A percentile compares a stretch with the other conserved stretches of the same genome.
These are phyloP conservation scores for Linaria vulgaris DNA, from an alignment of 257 asterid genomes.

Conservation along the genomic window DNA sequence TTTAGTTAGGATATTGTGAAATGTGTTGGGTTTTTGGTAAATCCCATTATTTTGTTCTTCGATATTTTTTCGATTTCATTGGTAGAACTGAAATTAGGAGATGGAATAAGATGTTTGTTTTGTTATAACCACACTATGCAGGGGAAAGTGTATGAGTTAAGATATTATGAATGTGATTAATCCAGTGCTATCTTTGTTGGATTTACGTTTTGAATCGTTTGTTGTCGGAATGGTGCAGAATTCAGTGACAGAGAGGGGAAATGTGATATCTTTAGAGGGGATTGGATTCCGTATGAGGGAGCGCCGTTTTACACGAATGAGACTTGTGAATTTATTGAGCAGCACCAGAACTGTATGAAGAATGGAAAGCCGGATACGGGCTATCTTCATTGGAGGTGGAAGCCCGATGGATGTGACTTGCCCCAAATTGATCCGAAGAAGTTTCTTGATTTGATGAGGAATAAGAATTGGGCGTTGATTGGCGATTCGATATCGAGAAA, in stretches of 20 bases:
- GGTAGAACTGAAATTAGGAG: too few species aligned
- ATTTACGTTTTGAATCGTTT: background rate
- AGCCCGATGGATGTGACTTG: constrained; percentile 62
- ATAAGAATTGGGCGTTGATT: constrained; percentile 66
- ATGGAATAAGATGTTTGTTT: too few species aligned
- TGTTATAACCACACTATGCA: too few species aligned
- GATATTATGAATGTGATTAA: background rate
- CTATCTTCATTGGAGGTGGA: constrained; percentile 86
- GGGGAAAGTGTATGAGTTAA: background rate
- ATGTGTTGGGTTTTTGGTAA: too few species aligned
- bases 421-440: constrained; percentile 52
- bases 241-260: constrained; percentile 31
- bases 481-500: constrained; percentile 88
- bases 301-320: constrained; percentile 66
- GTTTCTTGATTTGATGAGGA: constrained; percentile 68
- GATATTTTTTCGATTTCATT: too few species aligned
- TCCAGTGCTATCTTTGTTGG: background rate
- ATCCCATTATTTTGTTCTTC: too few species aligned
- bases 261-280: constrained; percentile 65
- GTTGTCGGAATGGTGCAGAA: constrained; percentile 15
- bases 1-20: too few species aligned
- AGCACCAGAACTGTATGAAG: constrained; percentile 67
- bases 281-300: constrained; percentile 60
- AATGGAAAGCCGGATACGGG: constrained; percentile 73
- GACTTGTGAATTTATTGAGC: constrained; percentile 61